phyloP scores from a whole-genome alignment of 345 rosid species.

The Aquilaria malaccensis region DNA sequence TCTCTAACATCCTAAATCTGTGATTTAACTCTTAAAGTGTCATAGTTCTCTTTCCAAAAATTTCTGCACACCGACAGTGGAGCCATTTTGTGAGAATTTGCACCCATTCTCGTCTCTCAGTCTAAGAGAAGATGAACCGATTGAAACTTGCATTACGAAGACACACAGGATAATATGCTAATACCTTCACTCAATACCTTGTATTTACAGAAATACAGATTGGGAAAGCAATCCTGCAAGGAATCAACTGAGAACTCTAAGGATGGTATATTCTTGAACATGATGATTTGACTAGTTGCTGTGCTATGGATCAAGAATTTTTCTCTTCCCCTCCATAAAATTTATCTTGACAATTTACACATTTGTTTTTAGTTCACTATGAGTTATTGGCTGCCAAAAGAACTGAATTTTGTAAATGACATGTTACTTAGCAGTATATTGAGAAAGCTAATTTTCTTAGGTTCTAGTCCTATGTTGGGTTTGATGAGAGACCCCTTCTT shows the following conservation, averaged over 20 bases:
- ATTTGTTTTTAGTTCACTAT: no score
- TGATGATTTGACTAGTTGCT: no score
- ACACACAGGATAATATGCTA: background rate
- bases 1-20: background rate
- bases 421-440: no score
- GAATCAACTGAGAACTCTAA: constrained; percentile 65
- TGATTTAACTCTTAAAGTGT: background rate
- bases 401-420: no score
- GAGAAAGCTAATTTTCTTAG: no score
- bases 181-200: background rate
- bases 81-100: background rate
- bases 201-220: constrained; percentile 56
- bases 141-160: no score
- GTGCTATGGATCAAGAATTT: no score
- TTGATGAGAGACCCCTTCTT: background rate
- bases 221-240: constrained; percentile 77
- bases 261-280: constrained; percentile 42
- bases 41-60: background rate
- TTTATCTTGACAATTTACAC: no score
- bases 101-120: background rate
- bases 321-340: no score
- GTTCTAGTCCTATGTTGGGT: background rate
- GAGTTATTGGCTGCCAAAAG: no score
- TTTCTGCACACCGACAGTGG: background rate
- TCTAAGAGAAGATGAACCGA: no score